Evolutionary conservation across 2,329 filamentous ascomycete genomes (phyloP).

Genomic region (Colletotrichum siamense): DNA sequence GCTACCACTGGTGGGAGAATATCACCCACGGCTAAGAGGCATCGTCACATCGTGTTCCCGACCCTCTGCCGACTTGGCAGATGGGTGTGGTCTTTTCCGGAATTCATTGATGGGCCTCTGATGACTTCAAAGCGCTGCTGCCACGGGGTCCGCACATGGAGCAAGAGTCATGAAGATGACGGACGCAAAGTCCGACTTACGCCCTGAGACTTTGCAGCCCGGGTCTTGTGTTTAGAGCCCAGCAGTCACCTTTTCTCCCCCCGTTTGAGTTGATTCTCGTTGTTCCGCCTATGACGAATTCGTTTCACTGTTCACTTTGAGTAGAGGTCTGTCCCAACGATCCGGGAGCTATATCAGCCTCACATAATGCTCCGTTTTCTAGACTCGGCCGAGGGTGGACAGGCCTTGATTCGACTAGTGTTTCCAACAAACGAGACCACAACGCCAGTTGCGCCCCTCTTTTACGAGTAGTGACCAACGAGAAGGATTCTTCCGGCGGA

Average conservation of each 20-base stretch:
- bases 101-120: neutral
- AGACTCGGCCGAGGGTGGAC: neutral
- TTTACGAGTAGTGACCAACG: neutral
- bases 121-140: neutral
- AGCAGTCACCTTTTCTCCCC: neutral
- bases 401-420: constrained; percentile 3
- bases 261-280: neutral
- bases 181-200: neutral
- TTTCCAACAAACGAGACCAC: constrained; percentile 8
- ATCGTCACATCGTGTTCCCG: constrained; percentile 1
- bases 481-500: neutral
- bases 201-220: neutral
- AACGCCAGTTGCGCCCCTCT: neutral
- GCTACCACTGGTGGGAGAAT: constrained; percentile 4
- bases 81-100: neutral
- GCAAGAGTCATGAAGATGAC: neutral
- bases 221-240: neutral
- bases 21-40: neutral
- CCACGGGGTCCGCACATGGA: neutral
- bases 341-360: neutral
- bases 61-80: constrained; percentile 4
- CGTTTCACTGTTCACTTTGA: neutral
- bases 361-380: neutral
- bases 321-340: neutral
- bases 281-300: neutral